These are phyloP conservation scores for Bipolaris sorokiniana DNA, from an alignment of 2,329 filamentous ascomycete species.

Conservation along the genomic window DNA sequence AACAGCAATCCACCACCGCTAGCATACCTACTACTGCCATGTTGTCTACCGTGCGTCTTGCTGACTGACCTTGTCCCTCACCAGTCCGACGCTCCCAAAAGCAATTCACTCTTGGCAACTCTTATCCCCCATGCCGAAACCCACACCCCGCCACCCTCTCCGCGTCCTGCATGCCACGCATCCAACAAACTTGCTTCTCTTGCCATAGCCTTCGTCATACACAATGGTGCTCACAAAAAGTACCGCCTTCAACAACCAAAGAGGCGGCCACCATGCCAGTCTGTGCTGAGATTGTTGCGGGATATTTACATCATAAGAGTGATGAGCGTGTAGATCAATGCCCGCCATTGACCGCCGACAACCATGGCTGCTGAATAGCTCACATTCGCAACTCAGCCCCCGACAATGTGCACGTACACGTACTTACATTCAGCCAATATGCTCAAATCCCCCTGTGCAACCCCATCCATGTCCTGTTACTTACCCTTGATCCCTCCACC, in stretches of 20 bases:
- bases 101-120: background rate
- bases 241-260: conserved; percentile 7
- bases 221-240: conserved; percentile 7
- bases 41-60: background rate
- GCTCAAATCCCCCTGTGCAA: background rate
- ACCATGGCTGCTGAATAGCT: background rate
- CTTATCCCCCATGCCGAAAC: background rate
- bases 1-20: background rate
- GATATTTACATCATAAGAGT: background rate
- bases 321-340: background rate
- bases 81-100: background rate
- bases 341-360: background rate
- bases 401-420: background rate
- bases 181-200: conserved; percentile 12
- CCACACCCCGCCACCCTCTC: background rate
- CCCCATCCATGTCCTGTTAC: background rate
- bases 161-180: background rate
- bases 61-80: background rate
- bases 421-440: background rate
- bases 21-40: background rate
- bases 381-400: too few species aligned
- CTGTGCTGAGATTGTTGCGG: background rate
- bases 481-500: background rate
- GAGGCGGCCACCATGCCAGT: background rate
- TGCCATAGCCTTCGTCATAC: background rate